A percentile compares a stretch with the other conserved stretches of the same genome.
phyloP scores from a whole-genome alignment of 768 basidiomycete genomes.

The Boletus vinaceobasis region DNA sequence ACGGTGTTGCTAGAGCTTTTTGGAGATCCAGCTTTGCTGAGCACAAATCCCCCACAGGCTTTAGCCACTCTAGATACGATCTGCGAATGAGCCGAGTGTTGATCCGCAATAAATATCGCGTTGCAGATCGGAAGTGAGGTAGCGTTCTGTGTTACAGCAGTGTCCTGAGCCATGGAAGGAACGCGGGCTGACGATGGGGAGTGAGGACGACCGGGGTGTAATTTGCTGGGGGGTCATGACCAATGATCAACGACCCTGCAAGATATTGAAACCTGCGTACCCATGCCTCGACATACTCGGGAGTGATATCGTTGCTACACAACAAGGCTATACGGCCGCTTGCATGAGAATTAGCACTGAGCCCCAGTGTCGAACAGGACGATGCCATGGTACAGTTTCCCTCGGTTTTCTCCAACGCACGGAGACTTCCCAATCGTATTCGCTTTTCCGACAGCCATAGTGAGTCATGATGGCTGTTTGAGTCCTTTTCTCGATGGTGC shows the following conservation, averaged over 20 bases:
- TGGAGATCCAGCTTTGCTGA: no score
- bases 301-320: not conserved
- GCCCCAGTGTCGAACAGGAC: slow-evolving; percentile 2
- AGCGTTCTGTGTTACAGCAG: not conserved
- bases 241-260: not conserved
- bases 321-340: slow-evolving; percentile 1
- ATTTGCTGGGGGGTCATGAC: not conserved
- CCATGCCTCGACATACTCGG: not conserved
- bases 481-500: not conserved
- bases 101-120: no score
- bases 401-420: not conserved
- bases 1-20: no score
- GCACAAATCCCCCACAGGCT: no score
- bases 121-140: not conserved
- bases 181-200: not conserved
- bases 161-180: not conserved
- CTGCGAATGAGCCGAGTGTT: no score
- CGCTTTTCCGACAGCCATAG: not conserved
- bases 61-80: no score
- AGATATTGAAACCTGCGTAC: not conserved
- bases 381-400: not conserved
- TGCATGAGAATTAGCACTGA: slow-evolving; percentile 6
- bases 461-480: not conserved
- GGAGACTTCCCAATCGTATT: slow-evolving; percentile 5
- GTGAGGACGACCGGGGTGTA: not conserved